Evolutionary conservation across 1,284 basidiomycete species (phyloP), one percentile per base, ranked within the genome.

Genomic region (Ustilago curta): DNA sequence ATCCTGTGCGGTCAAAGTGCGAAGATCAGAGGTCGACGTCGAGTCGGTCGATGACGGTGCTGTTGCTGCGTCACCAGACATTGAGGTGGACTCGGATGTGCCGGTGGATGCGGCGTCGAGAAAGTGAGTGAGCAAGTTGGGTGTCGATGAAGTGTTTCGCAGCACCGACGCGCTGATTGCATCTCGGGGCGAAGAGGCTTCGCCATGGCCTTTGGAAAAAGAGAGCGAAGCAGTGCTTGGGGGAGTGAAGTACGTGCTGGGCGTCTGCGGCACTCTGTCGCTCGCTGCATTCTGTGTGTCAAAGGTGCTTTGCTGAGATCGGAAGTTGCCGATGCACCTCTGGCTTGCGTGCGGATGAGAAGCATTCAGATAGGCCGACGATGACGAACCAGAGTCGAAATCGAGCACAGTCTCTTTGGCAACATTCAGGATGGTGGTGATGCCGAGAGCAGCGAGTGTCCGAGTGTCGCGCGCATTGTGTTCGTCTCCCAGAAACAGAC

Each of bases 401-500:
- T 78, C 65, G 40, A 81, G 56, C 1, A 59, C 54, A 3, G 80
- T 82, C 70, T 82, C 80, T 86, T 97, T 96, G 35, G 96, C 96
- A 35, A 98, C 96, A 85, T 97, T 97, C 84, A 98, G 89, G 19
- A 97, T 89, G 45, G 91, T 90, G 68, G 89, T 90, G 84, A 96
- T 93, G 55, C 91, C 90, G 39, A 90, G 88, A 59, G 91, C 88
- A n/a, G 89, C 84, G 61, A 95, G 89, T 50, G 88, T 87, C 45
- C 87, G 87, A 89, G 91, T 91, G 85, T 95, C 91, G 58, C 90
- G 89, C 35, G 93, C 93, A 74, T 96, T 96, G 85, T 96, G 93
- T 85, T 97, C 95, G 50, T 93, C 93, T 61, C 95, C 96, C 8
- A 98, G 89, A 90, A 91, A 98, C 57, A 98, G 88, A 45, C 92